A percentile compares a stretch with the other conserved stretches of the same genome.
Evolutionary conservation across 1,139 yeast genomes (phyloP).

Genomic region (Hansenula sp.): DNA sequence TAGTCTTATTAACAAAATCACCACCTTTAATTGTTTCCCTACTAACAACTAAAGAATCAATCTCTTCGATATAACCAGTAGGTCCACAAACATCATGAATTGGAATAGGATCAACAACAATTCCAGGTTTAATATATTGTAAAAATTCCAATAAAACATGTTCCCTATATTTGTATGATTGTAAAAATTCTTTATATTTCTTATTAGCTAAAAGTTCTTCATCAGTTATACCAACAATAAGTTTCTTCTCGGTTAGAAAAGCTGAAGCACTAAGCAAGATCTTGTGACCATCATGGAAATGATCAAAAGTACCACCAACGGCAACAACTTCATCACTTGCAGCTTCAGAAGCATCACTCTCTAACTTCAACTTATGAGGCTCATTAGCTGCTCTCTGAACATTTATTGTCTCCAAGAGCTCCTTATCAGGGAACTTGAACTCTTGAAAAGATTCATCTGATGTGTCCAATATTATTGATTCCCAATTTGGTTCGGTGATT

Average conservation of each 20-base stretch:
- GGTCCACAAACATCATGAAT: slow-evolving; percentile 93
- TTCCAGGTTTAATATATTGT: slow-evolving; percentile 37
- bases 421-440: slow-evolving; percentile 10
- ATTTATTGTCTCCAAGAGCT: slow-evolving; percentile 3
- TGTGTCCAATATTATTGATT: slow-evolving; percentile 11
- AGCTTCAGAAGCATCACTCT: slow-evolving; percentile 15
- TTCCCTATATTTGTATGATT: slow-evolving; percentile 52
- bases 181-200: slow-evolving; percentile 62
- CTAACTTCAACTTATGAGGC: slow-evolving; percentile 4
- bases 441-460: slow-evolving; percentile 8
- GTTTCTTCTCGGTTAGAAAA: slow-evolving; percentile 46
- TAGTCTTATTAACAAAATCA: slow-evolving; percentile 56
- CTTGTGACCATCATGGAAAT: slow-evolving; percentile 93
- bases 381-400: slow-evolving; percentile 9
- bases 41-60: slow-evolving; percentile 78
- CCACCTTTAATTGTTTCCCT: slow-evolving; percentile 81
- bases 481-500: slow-evolving; percentile 14
- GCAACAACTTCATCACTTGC: slow-evolving; percentile 41
- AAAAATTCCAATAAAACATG: slow-evolving; percentile 45
- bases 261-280: slow-evolving; percentile 72
- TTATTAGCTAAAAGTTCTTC: slow-evolving; percentile 70
- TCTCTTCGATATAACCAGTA: slow-evolving; percentile 70
- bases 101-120: slow-evolving; percentile 44
- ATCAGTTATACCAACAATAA: slow-evolving; percentile 86
- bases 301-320: slow-evolving; percentile 97